phyloP scores from a whole-genome alignment of 139 green algal genomes.

The Chlorella sp. region DNA sequence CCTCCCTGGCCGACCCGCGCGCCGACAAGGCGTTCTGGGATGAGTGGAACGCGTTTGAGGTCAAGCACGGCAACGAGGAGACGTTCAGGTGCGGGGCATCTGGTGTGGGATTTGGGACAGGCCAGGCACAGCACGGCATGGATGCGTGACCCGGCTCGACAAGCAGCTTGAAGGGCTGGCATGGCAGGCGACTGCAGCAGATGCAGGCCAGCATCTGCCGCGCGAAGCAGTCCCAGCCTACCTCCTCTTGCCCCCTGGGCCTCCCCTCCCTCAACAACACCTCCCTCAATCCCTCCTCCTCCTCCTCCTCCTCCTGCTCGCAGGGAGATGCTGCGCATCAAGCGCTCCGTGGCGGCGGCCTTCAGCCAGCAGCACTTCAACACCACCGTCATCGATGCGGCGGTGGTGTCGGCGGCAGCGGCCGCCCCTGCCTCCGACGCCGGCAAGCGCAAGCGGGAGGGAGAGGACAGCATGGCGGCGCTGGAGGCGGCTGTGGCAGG shows the following conservation, averaged over 20 bases:
- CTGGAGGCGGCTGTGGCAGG: constrained; percentile 69
- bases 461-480: constrained; percentile 79
- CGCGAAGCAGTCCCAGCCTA: no score
- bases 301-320: constrained; percentile 48
- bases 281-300: neutral
- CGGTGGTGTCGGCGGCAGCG: neutral
- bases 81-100: constrained; percentile 94
- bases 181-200: no score
- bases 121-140: no score
- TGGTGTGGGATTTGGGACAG: no score
- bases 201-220: no score
- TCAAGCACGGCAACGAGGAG: constrained; percentile 93
- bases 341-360: constrained; percentile 85
- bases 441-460: constrained; percentile 48
- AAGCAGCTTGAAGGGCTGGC: no score
- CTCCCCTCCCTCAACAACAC: neutral
- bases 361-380: constrained; percentile 90
- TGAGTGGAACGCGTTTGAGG: constrained; percentile 96
- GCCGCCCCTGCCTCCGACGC: neutral
- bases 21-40: constrained; percentile 86
- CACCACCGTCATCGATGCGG: constrained; percentile 78
- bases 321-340: constrained; percentile 98
- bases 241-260: no score
- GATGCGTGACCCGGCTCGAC: no score
- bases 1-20: constrained; percentile 68